A percentile compares a stretch with the other conserved stretches of the same genome.
phyloP scores from a whole-genome alignment of 2,329 filamentous ascomycete species.

The Penicillium brasilianum region DNA sequence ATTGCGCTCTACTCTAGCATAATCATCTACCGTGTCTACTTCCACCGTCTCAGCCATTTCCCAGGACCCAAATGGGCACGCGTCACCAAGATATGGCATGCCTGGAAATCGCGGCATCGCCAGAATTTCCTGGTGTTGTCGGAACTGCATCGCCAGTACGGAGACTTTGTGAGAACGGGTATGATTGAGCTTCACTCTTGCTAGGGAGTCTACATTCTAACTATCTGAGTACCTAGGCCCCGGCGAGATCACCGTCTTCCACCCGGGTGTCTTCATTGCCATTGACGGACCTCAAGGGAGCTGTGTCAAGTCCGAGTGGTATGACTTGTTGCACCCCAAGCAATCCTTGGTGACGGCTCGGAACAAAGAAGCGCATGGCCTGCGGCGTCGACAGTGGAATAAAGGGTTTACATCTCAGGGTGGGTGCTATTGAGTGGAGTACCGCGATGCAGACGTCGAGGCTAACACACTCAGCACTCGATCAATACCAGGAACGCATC shows the following conservation, averaged over 20 bases:
- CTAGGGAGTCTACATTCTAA: background rate
- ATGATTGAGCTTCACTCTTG: background rate
- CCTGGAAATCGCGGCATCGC: slow-evolving; percentile 33
- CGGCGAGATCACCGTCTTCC: slow-evolving; percentile 27
- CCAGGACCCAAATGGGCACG: slow-evolving; percentile 45
- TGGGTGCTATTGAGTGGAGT: background rate
- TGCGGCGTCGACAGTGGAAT: slow-evolving; percentile 16
- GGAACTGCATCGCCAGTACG: slow-evolving; percentile 38
- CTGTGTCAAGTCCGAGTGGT: slow-evolving; percentile 28
- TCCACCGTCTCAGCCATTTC: slow-evolving; percentile 48
- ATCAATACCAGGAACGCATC: slow-evolving; percentile 13
- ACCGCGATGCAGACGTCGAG: background rate
- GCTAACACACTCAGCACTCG: slow-evolving; percentile 10
- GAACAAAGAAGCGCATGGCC: slow-evolving; percentile 10
- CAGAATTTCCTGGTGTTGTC: slow-evolving; percentile 39
- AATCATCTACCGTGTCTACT: slow-evolving; percentile 46
- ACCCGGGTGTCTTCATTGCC: slow-evolving; percentile 22
- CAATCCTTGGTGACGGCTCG: slow-evolving; percentile 20
- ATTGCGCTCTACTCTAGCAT: slow-evolving; percentile 38
- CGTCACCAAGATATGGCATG: slow-evolving; percentile 46
- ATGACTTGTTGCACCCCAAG: slow-evolving; percentile 24
- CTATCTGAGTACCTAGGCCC: slow-evolving; percentile 4
- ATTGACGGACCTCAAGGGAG: slow-evolving; percentile 22
- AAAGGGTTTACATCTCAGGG: slow-evolving; percentile 15
- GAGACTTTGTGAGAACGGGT: slow-evolving; percentile 45